Base-by-base conservation (phyloP, 345 rosid species). In the Eucalyptus polyanthemos region DNA sequence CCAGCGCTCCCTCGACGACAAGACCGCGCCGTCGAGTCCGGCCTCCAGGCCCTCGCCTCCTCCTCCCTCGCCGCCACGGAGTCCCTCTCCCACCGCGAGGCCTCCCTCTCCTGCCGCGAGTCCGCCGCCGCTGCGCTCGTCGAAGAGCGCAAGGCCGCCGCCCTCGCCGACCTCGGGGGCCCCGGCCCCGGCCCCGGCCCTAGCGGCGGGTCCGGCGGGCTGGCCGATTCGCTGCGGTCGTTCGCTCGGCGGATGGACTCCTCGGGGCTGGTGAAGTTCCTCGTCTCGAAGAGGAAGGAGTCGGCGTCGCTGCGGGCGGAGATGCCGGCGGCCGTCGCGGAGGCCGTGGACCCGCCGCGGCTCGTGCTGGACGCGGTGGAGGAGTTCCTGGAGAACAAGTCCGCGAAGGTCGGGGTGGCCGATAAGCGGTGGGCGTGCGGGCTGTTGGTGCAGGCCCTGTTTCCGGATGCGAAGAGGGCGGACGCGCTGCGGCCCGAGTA, bases 401-500 rank as follows among this genome's bases (percentile, higher is more conserved):
- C 85, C 24, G 91, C 87, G 87, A 92, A 88, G 76, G 90, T 91
- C 40, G 94, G 96, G 67, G 91, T 93, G 47, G 92, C 94, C 29
- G 96, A 94, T 83, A 95, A 93, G 92, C 90, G 96, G 89, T 95
- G 96, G 96, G 95, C 95, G 2, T 93, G 95, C 19, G 95, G 93
- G 65, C 86, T 93, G 89, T 76, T 94, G 90, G 93, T 95, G 85
- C 95, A 94, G 87, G 95, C 93, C 34, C 89, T 94, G 65, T 93
- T 94, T 40, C 93, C 95, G 53, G 93, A 93, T 86, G 90, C 65
- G 53, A 58, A 40, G 76, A 50, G 76, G 87, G 47, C 27, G 76
- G 62, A 81, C 37, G 40, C 37, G 56, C 62, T 40, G 54, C 49
- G 27, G 29, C 94, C 94, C 14, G 88, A 56, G 86, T 93, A 91